These are phyloP conservation scores for Arachis hypogaea DNA, from an alignment of 306 rosid genomes.

Conservation along the genomic window DNA sequence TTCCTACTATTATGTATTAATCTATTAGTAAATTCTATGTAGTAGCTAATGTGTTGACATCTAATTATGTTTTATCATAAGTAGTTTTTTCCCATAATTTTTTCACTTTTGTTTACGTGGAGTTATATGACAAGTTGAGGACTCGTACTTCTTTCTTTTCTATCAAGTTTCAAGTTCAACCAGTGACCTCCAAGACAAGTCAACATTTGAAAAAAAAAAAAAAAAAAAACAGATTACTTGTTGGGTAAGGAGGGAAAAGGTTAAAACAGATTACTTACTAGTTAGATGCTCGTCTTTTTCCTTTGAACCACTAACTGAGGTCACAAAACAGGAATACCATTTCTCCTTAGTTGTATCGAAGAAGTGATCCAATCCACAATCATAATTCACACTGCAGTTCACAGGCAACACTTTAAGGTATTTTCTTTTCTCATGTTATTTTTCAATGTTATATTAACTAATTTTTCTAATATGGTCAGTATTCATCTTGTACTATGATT, in stretches of 20 bases:
- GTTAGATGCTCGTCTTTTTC: not conserved
- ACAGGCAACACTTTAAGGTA: constrained; percentile 15
- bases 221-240: not conserved
- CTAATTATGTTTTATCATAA: no score
- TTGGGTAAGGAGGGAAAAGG: constrained; percentile 1
- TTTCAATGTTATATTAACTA: not conserved
- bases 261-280: not conserved
- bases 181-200: no score
- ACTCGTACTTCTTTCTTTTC: no score
- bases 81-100: no score
- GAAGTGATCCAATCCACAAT: not conserved
- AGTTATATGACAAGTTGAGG: no score
- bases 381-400: not conserved
- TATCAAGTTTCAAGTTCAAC: no score
- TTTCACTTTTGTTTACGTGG: no score
- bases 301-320: not conserved
- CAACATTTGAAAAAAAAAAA: not conserved
- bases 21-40: no score
- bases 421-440: not conserved
- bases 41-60: no score
- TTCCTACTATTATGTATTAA: no score
- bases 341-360: not conserved
- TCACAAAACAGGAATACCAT: not conserved
- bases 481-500: constrained; percentile 4
- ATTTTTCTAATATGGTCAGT: not conserved